Conservation (phyloP, 352 stramenopile species). For the Phytophthora lateralis region DNA sequence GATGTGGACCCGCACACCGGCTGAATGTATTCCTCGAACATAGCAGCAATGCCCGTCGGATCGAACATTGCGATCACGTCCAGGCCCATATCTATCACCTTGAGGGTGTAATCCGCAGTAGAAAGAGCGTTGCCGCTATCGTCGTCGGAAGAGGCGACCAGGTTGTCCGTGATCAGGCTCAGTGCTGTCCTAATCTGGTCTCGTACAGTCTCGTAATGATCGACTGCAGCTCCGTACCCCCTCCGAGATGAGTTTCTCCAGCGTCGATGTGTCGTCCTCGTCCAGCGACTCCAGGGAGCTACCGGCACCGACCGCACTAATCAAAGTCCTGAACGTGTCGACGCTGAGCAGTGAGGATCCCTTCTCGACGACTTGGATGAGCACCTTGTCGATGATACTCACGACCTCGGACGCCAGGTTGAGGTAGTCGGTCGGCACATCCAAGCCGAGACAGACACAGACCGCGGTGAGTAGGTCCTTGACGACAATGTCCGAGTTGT, state of each 20-base stretch:
- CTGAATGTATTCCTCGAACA: constrained; percentile 58
- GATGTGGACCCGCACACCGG: constrained; percentile 57
- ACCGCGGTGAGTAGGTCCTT: constrained; percentile 55
- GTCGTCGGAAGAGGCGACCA: constrained; percentile 42
- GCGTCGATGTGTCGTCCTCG: constrained; percentile 21
- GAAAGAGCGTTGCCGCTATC: constrained; percentile 38
- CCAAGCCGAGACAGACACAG: constrained; percentile 51
- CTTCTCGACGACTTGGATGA: constrained; percentile 42
- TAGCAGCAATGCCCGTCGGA: constrained; percentile 49
- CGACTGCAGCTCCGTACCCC: constrained; percentile 45
- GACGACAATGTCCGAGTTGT: constrained; percentile 60
- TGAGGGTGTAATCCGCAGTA: constrained; percentile 45
- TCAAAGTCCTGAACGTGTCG: constrained; percentile 39
- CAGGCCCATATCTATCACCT: constrained; percentile 48
- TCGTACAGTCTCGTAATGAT: constrained; percentile 47
- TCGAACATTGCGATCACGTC: constrained; percentile 61
- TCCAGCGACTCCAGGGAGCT: constrained; percentile 27
- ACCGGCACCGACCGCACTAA: constrained; percentile 21
- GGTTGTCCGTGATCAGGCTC: constrained; percentile 51
- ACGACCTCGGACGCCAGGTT: constrained; percentile 42
- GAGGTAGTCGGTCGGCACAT: constrained; percentile 31
- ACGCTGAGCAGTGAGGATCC: constrained; percentile 37
- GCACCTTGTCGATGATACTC: constrained; percentile 38
- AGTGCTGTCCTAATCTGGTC: constrained; percentile 53
- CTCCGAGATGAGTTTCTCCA: constrained; percentile 40